Conservation (phyloP, 352 stramenopile genomes). For the Phytophthora pinifolia region DNA sequence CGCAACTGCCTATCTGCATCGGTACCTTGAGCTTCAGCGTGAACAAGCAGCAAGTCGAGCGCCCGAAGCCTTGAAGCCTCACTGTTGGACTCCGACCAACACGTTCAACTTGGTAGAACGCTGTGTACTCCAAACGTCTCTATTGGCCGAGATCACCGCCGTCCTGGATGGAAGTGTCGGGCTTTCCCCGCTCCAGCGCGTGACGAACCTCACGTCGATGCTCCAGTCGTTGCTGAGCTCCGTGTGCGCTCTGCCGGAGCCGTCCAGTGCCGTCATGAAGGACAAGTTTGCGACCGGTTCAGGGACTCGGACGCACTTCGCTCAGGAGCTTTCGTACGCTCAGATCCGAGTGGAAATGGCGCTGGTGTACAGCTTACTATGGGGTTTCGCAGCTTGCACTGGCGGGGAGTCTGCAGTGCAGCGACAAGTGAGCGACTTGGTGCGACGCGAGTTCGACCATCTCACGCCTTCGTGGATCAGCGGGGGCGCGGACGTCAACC, state of each 20-base stretch:
- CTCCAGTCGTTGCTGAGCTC: constrained; percentile 45
- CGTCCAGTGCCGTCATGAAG: neutral
- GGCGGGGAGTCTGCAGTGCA: constrained; percentile 19
- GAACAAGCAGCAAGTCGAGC: neutral
- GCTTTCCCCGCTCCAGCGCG: constrained; percentile 41
- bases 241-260: constrained; percentile 3
- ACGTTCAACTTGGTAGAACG: constrained; percentile 20
- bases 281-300: neutral
- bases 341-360: constrained; percentile 53
- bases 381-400: constrained; percentile 41
- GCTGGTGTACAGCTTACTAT: constrained; percentile 52
- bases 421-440: constrained; percentile 31
- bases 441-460: constrained; percentile 35
- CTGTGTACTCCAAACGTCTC: constrained; percentile 14
- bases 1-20: constrained; percentile 25
- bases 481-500: constrained; percentile 27
- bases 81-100: constrained; percentile 4
- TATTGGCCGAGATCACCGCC: constrained; percentile 15
- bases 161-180: constrained; percentile 19
- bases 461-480: constrained; percentile 27
- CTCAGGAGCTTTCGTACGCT: neutral
- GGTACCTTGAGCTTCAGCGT: constrained; percentile 22
- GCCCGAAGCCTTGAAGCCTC: neutral
- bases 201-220: constrained; percentile 43
- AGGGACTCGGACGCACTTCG: neutral